Base-by-base conservation (phyloP, 1,139 yeast genomes). In the Yamadazyma siamensis region DNA sequence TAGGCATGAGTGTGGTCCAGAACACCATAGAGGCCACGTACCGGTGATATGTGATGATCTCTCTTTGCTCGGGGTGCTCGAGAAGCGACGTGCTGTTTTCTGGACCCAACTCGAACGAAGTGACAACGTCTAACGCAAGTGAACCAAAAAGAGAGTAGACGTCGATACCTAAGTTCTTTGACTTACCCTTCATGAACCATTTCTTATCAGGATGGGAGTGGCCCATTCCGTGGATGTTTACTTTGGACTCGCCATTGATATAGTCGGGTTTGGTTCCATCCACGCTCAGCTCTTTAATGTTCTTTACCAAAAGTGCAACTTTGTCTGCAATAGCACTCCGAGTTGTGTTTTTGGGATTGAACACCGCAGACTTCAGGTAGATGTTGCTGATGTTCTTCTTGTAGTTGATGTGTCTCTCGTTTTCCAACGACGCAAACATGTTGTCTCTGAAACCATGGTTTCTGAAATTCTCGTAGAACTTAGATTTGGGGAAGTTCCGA, bases 51-150 rank as follows among this genome's bases (percentile, higher is more conserved):
- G 59, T 51, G 13, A 78, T 61, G 27, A 77, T 63, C 16, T 56
- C 52, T 13, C 74, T 48, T 14, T 70, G 66, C 26, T 56, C 54
- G 1, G 68, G 59, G 15, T 59, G 46, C 8, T 50, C 41, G 23
- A 75, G 47, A 24, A 74, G 53, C 29, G 62, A 50, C 1, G 80
- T 62, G 15, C 74, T 70, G 33, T 64, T 61, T 8, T 58, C 55
- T 0, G 52, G 43, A 0, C 89, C 89, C 38, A 79, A 65, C 35
- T 79, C 78, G 49, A 79, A 77, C 10, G 71, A 68, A 2, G 81
- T 70, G 2, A 80, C 77, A 4, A 77, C 80, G 44, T 81, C 88
- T 77, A 81, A 74, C 2, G 91, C 88, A 44, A 81, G 61, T n/a
- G 80, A 63, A 13, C 79, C 80, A 61, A 80, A 81, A 13, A 81